phyloP scores from a whole-genome alignment of 805 yeast species.

The Saccharomycopsis fibuligera region DNA sequence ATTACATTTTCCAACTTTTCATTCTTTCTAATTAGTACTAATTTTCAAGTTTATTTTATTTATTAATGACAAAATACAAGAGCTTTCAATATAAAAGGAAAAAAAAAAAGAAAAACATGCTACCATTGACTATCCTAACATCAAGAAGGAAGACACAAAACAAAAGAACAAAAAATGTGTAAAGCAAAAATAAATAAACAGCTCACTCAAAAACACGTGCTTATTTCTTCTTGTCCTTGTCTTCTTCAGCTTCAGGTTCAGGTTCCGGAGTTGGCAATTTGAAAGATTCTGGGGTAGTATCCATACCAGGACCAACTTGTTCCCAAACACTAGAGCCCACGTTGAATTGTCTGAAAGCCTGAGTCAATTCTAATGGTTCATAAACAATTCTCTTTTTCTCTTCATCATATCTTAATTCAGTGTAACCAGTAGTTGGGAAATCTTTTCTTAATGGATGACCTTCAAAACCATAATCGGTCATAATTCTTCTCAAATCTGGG shows the following conservation, averaged over 20 bases:
- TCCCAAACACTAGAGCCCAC: conserved; percentile 90
- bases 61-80: no score
- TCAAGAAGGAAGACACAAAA: no score
- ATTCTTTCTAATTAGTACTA: no score
- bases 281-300: conserved; percentile 73
- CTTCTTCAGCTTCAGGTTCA: conserved; percentile 51
- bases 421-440: conserved; percentile 89
- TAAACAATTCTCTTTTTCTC: conserved; percentile 85
- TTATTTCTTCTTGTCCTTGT: conserved; percentile 11
- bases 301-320: conserved; percentile 83
- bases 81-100: no score
- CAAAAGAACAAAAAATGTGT: no score
- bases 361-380: conserved; percentile 86
- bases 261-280: conserved; percentile 79
- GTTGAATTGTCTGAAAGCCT: conserved; percentile 85
- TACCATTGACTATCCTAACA: no score
- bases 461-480: conserved; percentile 89
- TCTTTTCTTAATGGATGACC: conserved; percentile 90
- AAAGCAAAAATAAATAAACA: not conserved
- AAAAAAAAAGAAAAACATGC: no score
- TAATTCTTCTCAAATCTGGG: conserved; percentile 82
- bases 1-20: no score
- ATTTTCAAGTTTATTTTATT: no score
- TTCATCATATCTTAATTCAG: conserved; percentile 85
- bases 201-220: not conserved